Evolutionary conservation across 352 stramenopile species (phyloP).

Genomic region (Pythium periplocum): DNA sequence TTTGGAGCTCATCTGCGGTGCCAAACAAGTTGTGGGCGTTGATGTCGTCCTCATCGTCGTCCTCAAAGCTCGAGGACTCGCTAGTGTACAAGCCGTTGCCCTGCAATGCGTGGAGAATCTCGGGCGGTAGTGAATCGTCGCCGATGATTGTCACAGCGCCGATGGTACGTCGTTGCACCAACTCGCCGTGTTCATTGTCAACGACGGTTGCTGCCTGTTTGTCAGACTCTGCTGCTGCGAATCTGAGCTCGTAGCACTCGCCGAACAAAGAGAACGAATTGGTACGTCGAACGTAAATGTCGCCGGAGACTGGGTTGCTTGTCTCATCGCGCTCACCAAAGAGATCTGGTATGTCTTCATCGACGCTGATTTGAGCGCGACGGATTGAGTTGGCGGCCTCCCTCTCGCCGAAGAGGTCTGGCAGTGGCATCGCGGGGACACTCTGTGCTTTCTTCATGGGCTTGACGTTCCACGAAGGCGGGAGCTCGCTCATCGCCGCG

Average conservation of each 20-base stretch:
- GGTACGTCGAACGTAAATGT: background rate
- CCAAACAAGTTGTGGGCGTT: slow-evolving; percentile 4
- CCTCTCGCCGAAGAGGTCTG: slow-evolving; percentile 6
- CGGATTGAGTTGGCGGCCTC: background rate
- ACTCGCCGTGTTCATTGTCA: background rate
- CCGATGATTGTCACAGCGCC: background rate
- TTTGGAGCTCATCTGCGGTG: background rate
- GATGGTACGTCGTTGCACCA: background rate
- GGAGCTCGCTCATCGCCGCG: background rate
- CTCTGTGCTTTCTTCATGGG: background rate
- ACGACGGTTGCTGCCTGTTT: background rate
- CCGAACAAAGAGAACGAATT: slow-evolving; percentile 14
- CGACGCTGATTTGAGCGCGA: slow-evolving; percentile 3
- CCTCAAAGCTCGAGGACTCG: background rate
- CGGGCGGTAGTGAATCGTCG: background rate
- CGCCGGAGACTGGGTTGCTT: background rate
- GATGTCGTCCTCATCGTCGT: slow-evolving; percentile 3
- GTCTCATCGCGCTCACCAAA: slow-evolving; percentile 1
- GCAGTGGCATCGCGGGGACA: slow-evolving; percentile 3
- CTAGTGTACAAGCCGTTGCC: too few species aligned
- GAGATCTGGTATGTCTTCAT: background rate
- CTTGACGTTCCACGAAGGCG: slow-evolving; percentile 3
- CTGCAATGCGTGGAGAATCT: background rate
- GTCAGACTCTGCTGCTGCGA: background rate
- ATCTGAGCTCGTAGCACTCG: slow-evolving; percentile 9